Conservation (phyloP, 2,329 filamentous ascomycete species). For the Colletotrichum sp. region DNA sequence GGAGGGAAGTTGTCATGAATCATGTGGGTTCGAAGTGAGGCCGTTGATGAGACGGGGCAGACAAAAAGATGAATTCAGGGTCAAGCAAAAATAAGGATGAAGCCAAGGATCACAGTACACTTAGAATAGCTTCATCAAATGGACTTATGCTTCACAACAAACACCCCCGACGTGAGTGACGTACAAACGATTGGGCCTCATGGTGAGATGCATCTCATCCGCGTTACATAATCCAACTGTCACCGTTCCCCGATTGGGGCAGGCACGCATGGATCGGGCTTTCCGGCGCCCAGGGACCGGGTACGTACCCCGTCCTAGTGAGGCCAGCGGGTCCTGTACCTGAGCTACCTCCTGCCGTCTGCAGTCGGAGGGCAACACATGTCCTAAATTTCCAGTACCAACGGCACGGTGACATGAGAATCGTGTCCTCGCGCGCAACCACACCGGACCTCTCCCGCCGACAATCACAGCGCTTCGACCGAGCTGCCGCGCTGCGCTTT, state of each 20-base stretch:
- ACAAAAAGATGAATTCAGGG: neutral
- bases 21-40: neutral
- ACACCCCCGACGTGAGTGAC: neutral
- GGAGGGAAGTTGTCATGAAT: neutral
- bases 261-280: constrained; percentile 8
- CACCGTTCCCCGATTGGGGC: constrained; percentile 9
- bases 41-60: neutral
- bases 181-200: neutral
- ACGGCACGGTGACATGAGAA: constrained; percentile 16
- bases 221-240: constrained; percentile 5
- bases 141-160: neutral
- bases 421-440: neutral
- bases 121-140: neutral
- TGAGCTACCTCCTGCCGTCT: neutral
- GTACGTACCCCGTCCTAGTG: constrained; percentile 7
- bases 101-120: neutral
- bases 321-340: constrained; percentile 18
- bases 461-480: neutral
- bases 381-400: constrained; percentile 10
- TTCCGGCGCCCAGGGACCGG: constrained; percentile 4
- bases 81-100: neutral
- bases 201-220: neutral
- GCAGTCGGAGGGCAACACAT: constrained; percentile 18
- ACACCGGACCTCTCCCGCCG: neutral
- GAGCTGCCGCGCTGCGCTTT: constrained; percentile 14